A percentile compares a stretch with the other conserved stretches of the same genome.
phyloP scores from a whole-genome alignment of 2,329 filamentous ascomycete species.

The Neurospora sp. region DNA sequence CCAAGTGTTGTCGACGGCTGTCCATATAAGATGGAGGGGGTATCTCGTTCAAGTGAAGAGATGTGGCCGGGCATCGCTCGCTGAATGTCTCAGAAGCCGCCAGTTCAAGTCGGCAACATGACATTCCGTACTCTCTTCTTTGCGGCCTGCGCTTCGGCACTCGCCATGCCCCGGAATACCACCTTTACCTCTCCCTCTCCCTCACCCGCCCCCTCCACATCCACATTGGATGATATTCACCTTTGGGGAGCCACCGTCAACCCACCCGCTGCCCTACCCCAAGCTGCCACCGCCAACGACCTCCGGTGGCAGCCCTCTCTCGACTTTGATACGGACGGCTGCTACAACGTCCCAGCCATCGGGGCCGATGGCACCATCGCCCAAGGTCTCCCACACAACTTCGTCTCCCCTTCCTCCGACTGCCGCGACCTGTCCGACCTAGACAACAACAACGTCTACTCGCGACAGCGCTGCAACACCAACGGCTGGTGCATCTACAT shows the following conservation, averaged over 20 bases:
- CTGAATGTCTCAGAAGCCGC: neutral
- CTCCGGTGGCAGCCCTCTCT: slow-evolving; percentile 27
- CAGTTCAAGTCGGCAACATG: neutral
- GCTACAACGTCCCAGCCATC: slow-evolving; percentile 38
- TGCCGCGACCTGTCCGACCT: slow-evolving; percentile 19
- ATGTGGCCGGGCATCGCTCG: neutral
- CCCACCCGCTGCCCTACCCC: slow-evolving; percentile 21
- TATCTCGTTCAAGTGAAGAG: neutral
- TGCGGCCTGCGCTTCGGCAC: neutral
- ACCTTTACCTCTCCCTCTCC: neutral
- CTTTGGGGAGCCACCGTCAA: slow-evolving; percentile 1
- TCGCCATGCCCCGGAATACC: neutral
- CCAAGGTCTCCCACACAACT: slow-evolving; percentile 18
- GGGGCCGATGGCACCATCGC: slow-evolving; percentile 24
- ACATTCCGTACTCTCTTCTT: neutral
- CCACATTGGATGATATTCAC: neutral
- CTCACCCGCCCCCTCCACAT: neutral
- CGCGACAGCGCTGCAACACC: slow-evolving; percentile 30
- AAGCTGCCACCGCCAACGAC: slow-evolving; percentile 24
- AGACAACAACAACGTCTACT: slow-evolving; percentile 29
- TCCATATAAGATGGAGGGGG: slow-evolving; percentile 1
- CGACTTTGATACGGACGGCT: slow-evolving; percentile 31
- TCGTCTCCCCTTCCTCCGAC: slow-evolving; percentile 10
- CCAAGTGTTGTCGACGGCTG: neutral
- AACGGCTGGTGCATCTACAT: slow-evolving; percentile 33